These are phyloP conservation scores for Trametes villosa DNA, from an alignment of 768 basidiomycete species.

Conservation along the genomic window DNA sequence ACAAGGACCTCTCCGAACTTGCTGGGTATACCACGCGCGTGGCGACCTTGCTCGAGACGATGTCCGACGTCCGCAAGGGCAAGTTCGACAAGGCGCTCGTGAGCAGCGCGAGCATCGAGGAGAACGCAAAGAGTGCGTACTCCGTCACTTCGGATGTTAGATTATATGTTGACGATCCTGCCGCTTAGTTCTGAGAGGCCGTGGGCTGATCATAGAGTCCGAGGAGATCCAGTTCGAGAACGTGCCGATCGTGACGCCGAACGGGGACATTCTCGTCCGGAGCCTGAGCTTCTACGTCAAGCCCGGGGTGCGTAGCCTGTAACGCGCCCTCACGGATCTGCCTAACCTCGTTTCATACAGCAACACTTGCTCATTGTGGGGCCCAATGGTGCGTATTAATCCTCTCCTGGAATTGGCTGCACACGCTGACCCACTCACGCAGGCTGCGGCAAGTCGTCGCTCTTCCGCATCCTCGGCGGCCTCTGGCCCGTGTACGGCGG, in stretches of 20 bases:
- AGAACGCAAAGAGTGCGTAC: constrained; percentile 73
- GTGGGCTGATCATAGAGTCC: constrained; percentile 79
- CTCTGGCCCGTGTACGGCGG: constrained; percentile 93
- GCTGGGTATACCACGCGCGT: constrained; percentile 96
- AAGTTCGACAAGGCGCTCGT: constrained; percentile 90
- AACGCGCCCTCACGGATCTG: background rate
- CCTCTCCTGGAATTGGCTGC: background rate
- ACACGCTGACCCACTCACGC: background rate
- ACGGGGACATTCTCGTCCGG: constrained; percentile 88
- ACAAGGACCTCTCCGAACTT: constrained; percentile 94
- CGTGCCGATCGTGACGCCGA: constrained; percentile 95
- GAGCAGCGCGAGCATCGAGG: constrained; percentile 70
- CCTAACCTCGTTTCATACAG: constrained; percentile 40
- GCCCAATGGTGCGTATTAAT: constrained; percentile 70
- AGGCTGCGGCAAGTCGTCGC: constrained; percentile 88
- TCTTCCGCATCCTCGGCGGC: constrained; percentile 95
- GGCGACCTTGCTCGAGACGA: constrained; percentile 84
- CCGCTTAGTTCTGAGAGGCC: constrained; percentile 69
- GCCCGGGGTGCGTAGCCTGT: constrained; percentile 63
- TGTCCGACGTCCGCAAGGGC: constrained; percentile 82
- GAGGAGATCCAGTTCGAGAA: constrained; percentile 91
- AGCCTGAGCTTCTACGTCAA: constrained; percentile 88
- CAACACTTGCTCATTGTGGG: constrained; percentile 93
- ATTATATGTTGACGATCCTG: background rate
- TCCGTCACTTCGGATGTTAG: background rate